Base-by-base conservation (phyloP, 805 yeast species). In the Myxozyma sirexii region DNA sequence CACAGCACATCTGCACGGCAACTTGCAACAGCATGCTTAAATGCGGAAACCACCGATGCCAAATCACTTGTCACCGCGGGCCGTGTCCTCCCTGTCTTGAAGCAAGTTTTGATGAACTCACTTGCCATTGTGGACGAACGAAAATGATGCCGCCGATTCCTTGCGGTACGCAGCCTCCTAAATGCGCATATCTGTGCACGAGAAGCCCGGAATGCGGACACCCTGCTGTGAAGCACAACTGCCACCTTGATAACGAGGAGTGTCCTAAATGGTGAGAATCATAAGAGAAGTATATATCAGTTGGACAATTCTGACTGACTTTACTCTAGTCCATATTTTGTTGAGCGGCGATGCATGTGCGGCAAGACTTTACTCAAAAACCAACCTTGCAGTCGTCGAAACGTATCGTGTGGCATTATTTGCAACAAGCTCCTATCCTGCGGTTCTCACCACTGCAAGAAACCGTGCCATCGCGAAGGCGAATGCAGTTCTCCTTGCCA, bases 201-300 rank as follows among this genome's bases (percentile, higher is more conserved):
- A 46, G 69, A 7, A 53, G 41, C 4, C 68, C 68, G 13, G 31
- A 60, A 3, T 72, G 75, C 55, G 75, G 74, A 7, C 75, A 72
- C 56, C 55, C 66, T 3, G 59, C 69, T 5, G 67, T 62, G 17
- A 78, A 80, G 35, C 97, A 91, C 70, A 73, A 77, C 35, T 91
- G 97, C 71, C 97, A 91, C 71, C 80, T 76, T n/a, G 84, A 82
- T 62, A 77, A 77, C 44, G 77, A 75, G 5, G 68, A 74, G 2
- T 91, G 97, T 72, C 96, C 96, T 0, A 84, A 83, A 61, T 91
- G 97, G 62, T 59, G 29, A 23, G 56, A 3, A 8, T 7, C 21
- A 15, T 7, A n/a, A 17, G 38, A 23, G 3, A 7, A 26, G 24
- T 23, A 29, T 19, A 3, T 27, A 10, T 33, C 10, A 7, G 6